Evolutionary conservation across 371 early-diverging fungal species (phyloP).

Genomic region (Mucor indicus): DNA sequence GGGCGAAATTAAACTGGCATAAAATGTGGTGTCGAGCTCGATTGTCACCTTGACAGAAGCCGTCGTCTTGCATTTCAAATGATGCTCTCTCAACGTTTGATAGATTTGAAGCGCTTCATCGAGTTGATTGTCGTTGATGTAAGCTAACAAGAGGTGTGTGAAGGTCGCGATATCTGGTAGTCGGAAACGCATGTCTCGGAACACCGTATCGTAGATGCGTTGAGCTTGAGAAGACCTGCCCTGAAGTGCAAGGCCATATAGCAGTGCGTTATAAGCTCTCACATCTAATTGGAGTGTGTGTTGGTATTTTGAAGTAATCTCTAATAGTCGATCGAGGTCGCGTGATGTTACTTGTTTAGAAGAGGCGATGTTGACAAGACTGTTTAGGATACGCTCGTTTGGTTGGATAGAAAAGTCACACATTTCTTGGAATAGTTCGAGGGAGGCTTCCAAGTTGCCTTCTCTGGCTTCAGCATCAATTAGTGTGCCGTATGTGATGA

Average conservation of each 20-base stretch:
- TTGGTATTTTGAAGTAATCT: not conserved
- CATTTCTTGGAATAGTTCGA: constrained; percentile 40
- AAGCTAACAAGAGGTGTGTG: constrained; percentile 26
- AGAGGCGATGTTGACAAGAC: constrained; percentile 26
- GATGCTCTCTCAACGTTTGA: constrained; percentile 19
- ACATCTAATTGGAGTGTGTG: constrained; percentile 3
- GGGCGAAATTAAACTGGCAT: constrained; percentile 19
- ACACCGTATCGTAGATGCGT: constrained; percentile 9
- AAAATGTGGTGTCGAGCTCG: constrained; percentile 25
- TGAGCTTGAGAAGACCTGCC: constrained; percentile 20
- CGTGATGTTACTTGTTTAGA: not conserved
- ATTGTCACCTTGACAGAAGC: constrained; percentile 3
- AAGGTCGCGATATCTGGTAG: constrained; percentile 31
- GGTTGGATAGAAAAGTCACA: constrained; percentile 20
- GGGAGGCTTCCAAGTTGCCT: constrained; percentile 31
- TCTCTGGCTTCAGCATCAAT: constrained; percentile 39
- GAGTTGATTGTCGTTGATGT: constrained; percentile 19
- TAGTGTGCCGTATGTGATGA: constrained; percentile 52
- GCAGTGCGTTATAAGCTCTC: constrained; percentile 19
- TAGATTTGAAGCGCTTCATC: constrained; percentile 28
- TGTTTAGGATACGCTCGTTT: constrained; percentile 30
- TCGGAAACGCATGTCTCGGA: not conserved
- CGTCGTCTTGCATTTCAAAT: not conserved
- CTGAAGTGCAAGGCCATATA: constrained; percentile 16
- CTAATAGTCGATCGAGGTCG: constrained; percentile 1